Percentiles rank a stretch among this genome's conserved stretches.
Evolutionary conservation across 441 rosid genomes (phyloP).

Genomic region (Syzygium syzygioides): DNA sequence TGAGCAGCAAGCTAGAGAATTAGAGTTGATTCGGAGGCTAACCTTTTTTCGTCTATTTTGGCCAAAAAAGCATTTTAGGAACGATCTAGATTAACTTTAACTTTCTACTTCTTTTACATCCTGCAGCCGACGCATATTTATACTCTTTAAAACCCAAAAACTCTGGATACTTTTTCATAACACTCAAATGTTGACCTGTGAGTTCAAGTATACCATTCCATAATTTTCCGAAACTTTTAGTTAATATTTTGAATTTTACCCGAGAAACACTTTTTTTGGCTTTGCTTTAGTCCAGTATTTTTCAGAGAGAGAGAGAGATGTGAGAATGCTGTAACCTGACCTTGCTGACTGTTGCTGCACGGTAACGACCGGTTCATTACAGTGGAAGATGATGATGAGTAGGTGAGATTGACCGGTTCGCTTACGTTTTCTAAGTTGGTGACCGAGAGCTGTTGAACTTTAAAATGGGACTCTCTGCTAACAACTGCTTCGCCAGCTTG

Average conservation of each 20-base stretch:
- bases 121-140: background rate
- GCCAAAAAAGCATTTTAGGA: background rate
- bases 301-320: background rate
- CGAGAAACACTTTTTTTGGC: background rate
- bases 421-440: background rate
- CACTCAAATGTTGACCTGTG: background rate
- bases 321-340: background rate
- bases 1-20: background rate
- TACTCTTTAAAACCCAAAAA: background rate
- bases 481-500: background rate
- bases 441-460: background rate
- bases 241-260: too few relatives aligned
- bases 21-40: background rate
- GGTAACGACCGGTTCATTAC: background rate
- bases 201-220: too few relatives aligned
- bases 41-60: background rate
- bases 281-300: background rate
- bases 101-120: background rate
- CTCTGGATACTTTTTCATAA: background rate
- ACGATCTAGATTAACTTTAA: background rate
- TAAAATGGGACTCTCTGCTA: background rate
- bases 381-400: background rate
- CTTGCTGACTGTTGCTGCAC: background rate
- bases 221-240: too few relatives aligned
- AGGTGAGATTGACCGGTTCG: background rate